Evolutionary conservation across 1,284 basidiomycete species (phyloP).

Genomic region (Cutaneotrichosporon cavernicola): DNA sequence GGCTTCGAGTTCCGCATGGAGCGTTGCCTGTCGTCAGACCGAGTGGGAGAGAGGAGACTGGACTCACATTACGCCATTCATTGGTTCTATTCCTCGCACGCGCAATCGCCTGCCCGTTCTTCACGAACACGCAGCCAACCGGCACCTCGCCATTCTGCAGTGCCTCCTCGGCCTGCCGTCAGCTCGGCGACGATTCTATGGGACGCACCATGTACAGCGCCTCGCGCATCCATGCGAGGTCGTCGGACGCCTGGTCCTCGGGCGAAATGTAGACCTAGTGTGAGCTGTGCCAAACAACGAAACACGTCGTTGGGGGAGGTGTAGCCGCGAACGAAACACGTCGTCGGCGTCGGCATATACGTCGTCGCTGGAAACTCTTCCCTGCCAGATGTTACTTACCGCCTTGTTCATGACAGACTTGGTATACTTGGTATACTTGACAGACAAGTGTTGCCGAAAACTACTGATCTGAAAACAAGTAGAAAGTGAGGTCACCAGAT

Average conservation of each 20-base stretch:
- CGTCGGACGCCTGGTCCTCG: slow-evolving; percentile 44
- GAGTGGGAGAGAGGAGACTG: slow-evolving; percentile 33
- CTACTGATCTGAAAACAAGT: background rate
- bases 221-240: slow-evolving; percentile 53
- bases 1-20: slow-evolving; percentile 97
- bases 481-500: background rate
- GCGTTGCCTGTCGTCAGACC: slow-evolving; percentile 67
- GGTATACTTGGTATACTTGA: too few species aligned
- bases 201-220: slow-evolving; percentile 50
- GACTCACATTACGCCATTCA: slow-evolving; percentile 78
- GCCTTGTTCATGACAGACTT: background rate
- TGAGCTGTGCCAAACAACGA: background rate
- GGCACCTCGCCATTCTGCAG: slow-evolving; percentile 84
- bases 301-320: too few species aligned
- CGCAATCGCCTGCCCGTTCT: slow-evolving; percentile 72
- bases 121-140: slow-evolving; percentile 94
- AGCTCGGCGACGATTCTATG: background rate
- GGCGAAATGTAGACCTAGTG: slow-evolving; percentile 45
- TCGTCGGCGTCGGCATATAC: too few species aligned
- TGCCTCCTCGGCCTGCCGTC: slow-evolving; percentile 65
- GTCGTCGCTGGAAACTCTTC: too few species aligned
- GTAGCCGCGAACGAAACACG: too few species aligned
- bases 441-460: background rate
- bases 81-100: slow-evolving; percentile 91
- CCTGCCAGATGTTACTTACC: background rate